Evolutionary conservation across 257 asterid genomes (phyloP).

Genomic region (Linderniella brevidens): DNA sequence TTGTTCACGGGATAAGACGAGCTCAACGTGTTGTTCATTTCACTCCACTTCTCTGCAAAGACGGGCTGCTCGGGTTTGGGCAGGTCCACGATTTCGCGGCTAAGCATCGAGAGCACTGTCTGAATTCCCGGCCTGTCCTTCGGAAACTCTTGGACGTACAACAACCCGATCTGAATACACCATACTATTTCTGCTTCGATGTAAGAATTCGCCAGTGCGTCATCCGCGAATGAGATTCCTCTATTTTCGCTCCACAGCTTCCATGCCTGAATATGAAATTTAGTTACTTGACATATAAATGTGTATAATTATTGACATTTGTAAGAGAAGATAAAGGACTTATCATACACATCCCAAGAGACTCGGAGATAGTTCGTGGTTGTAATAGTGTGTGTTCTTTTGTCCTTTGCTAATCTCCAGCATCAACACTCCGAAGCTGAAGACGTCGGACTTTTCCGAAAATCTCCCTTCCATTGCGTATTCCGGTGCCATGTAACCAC

Average conservation of each 20-base stretch:
- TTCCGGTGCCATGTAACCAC: conserved; percentile 68
- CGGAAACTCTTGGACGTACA: conserved; percentile 42
- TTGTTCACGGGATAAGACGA: conserved; percentile 8
- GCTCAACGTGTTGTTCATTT: conserved; percentile 7
- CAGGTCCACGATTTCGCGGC: conserved; percentile 24
- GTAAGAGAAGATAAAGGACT: conserved; percentile 10
- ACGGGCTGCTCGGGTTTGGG: conserved; percentile 28
- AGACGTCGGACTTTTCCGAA: conserved; percentile 32
- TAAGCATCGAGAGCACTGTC: conserved; percentile 26
- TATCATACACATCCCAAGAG: conserved; percentile 34
- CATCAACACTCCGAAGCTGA: conserved; percentile 35
- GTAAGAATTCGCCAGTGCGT: conserved; percentile 12
- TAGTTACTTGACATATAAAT: too few species aligned
- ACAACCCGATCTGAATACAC: conserved; percentile 38
- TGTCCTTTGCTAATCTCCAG: conserved; percentile 41
- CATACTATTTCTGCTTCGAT: conserved; percentile 15
- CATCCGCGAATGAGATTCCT: conserved; percentile 24
- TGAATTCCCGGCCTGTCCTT: conserved; percentile 33
- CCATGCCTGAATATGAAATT: conserved; percentile 33
- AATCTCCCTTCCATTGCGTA: conserved; percentile 47
- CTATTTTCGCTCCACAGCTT: conserved; percentile 34
- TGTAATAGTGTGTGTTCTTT: conserved; percentile 35
- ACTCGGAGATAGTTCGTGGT: conserved; percentile 28
- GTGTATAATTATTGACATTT: too few species aligned
- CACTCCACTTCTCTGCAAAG: conserved; percentile 36